Evolutionary conservation across 2,329 filamentous ascomycete species (phyloP).

Genomic region (Monilinia polystroma): DNA sequence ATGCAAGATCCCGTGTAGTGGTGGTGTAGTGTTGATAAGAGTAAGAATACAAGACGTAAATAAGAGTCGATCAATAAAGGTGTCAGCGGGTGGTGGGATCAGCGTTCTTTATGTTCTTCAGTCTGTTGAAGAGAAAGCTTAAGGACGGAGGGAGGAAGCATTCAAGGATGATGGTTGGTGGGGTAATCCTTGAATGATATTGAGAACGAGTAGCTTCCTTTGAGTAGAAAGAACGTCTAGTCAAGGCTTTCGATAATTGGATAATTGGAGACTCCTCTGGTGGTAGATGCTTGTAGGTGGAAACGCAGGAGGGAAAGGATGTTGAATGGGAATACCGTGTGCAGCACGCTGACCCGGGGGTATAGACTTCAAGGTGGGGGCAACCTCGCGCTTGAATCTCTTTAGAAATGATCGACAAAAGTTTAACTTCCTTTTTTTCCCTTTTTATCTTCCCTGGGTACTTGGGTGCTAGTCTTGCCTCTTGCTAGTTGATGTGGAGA

Average conservation of each 20-base stretch:
- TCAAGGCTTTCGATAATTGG: slow-evolving; percentile 20
- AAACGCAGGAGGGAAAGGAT: background rate
- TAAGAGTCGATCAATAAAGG: slow-evolving; percentile 33
- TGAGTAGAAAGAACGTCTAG: slow-evolving; percentile 13
- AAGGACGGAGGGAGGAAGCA: slow-evolving; percentile 23
- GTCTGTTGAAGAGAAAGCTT: slow-evolving; percentile 26
- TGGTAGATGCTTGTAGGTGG: slow-evolving; percentile 23
- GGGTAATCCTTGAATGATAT: slow-evolving; percentile 8
- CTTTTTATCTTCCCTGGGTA: slow-evolving; percentile 23
- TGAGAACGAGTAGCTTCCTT: slow-evolving; percentile 23
- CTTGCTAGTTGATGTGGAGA: slow-evolving; percentile 24
- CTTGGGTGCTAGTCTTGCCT: slow-evolving; percentile 21
- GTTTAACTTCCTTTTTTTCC: slow-evolving; percentile 24
- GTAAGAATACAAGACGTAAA: slow-evolving; percentile 27
- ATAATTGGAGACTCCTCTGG: slow-evolving; percentile 26
- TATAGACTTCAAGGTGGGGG: slow-evolving; percentile 24
- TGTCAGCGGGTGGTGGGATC: slow-evolving; percentile 36
- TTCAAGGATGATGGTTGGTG: slow-evolving; percentile 34
- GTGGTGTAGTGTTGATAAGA: slow-evolving; percentile 11
- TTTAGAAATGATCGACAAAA: slow-evolving; percentile 34
- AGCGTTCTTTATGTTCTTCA: slow-evolving; percentile 40
- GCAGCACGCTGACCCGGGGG: slow-evolving; percentile 24
- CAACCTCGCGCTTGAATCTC: slow-evolving; percentile 26
- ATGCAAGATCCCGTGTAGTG: slow-evolving; percentile 39
- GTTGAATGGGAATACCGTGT: slow-evolving; percentile 25